Evolutionary conservation across 192 early-diverging fungal genomes (phyloP).

Genomic region (Gryganskiella cystojenkinii): DNA sequence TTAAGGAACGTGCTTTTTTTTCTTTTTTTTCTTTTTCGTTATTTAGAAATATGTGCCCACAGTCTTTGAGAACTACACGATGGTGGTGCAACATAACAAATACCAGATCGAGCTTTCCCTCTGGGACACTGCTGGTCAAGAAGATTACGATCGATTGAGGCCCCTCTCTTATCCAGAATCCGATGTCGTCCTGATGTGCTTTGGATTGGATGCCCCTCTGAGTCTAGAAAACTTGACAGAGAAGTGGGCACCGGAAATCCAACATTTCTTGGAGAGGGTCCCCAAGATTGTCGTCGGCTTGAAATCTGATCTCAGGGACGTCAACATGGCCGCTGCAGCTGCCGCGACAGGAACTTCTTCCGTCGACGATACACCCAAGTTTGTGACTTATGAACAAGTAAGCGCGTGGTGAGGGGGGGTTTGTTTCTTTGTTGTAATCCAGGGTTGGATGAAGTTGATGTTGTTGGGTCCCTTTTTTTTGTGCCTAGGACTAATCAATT

Average conservation of each 20-base stretch:
- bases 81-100: slow-evolving; percentile 64
- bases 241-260: slow-evolving; percentile 66
- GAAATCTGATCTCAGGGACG: slow-evolving; percentile 59
- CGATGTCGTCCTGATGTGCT: slow-evolving; percentile 77
- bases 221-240: slow-evolving; percentile 84
- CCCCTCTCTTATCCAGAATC: slow-evolving; percentile 77
- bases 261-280: slow-evolving; percentile 54
- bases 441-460: not conserved
- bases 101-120: slow-evolving; percentile 70
- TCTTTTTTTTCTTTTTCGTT: slow-evolving; percentile 2
- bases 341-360: slow-evolving; percentile 5
- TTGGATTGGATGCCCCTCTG: slow-evolving; percentile 72
- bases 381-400: slow-evolving; percentile 31
- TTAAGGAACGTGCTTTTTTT: too few relatives aligned
- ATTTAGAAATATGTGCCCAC: slow-evolving; percentile 74
- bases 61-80: slow-evolving; percentile 79
- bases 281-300: slow-evolving; percentile 64
- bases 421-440: not conserved
- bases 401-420: too few relatives aligned
- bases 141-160: slow-evolving; percentile 78
- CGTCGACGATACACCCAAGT: slow-evolving; percentile 22
- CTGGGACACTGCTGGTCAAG: slow-evolving; percentile 83
- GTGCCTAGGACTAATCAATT: not conserved
- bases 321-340: slow-evolving; percentile 15
- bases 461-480: not conserved